Percentiles rank a stretch among this genome's conserved stretches.
phyloP scores from a whole-genome alignment of 805 yeast genomes.

The Yarrowia sp. region DNA sequence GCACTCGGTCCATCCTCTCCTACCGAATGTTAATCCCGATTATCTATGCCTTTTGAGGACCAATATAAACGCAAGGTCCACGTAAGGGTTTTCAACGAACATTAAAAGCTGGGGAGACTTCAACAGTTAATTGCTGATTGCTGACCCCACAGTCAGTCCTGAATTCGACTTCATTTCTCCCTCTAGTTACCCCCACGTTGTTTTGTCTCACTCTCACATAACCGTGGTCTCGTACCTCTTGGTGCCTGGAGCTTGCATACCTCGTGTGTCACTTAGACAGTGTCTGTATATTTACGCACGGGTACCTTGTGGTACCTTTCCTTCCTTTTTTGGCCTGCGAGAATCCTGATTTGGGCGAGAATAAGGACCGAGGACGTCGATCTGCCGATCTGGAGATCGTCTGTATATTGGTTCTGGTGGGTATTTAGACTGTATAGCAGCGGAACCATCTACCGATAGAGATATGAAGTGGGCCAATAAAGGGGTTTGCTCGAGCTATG shows the following conservation, averaged over 20 bases:
- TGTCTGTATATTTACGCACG: neutral
- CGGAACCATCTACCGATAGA: neutral
- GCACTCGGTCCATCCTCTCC: neutral
- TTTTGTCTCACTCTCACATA: neutral
- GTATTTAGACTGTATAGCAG: neutral
- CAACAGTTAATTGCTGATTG: neutral
- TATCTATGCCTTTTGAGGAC: constrained; percentile 9
- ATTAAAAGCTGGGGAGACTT: neutral
- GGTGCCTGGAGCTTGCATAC: constrained; percentile 15
- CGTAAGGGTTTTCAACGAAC: neutral
- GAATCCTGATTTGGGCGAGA: neutral
- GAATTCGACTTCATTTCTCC: neutral
- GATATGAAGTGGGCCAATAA: neutral
- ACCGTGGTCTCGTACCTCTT: neutral
- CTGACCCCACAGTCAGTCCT: neutral
- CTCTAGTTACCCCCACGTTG: neutral
- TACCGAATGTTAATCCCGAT: constrained; percentile 9
- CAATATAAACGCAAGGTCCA: neutral
- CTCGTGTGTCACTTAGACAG: neutral
- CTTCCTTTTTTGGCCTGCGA: neutral
- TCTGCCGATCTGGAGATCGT: constrained; percentile 4
- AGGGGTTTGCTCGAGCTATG: neutral
- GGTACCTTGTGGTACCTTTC: neutral
- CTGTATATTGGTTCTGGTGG: neutral
- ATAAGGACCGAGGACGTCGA: neutral